Base-by-base conservation (phyloP, 495 filamentous ascomycete genomes). In the Hypomontagnella submonticulosa region DNA sequence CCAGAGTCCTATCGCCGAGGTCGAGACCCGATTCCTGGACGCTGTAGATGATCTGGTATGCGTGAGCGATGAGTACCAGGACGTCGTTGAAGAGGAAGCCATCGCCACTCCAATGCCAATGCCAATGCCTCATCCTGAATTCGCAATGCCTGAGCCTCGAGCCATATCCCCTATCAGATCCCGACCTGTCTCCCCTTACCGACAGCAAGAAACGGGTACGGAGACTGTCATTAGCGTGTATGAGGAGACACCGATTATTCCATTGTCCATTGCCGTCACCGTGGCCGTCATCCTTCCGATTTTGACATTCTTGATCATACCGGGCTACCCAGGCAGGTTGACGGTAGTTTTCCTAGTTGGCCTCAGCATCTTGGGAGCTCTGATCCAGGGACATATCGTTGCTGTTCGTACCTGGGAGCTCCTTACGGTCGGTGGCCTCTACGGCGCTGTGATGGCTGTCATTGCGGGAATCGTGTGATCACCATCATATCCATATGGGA, bases 21-120 rank as follows among this genome's bases (percentile, higher is more conserved):
- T 74, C n/a, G 92, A 94, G 72, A 82, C 85, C 0, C 82, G 80
- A 36, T 94, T 93, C 71, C 79, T 96, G 4, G 82, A 90, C 34
- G 77, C 85, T 15, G 71, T 77, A 15, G 78, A 83, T 5, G 92
- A 96, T 66, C 84, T 96, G 4, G 77, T 92, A 23, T 84, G 81
- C 15, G 73, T 90, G 7, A 76, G 59, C 10, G 55, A 72, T 12
- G 64, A 68, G 18, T 58, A 64, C 9, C 62, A 67, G 40, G 34
- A 66, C 6, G 40, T 55, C 0, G 27, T 62, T 32, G 67, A 70
- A 6, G 71, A 73, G 1, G 71, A 72, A 5, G 47, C 66, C 11
- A 55, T 66, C 4, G 47, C 66, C 13, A 55, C 63, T 4, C 57
- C 50, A 3, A 67, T 66, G 18, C 69, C 71, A 4, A 61, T 66